These are phyloP conservation scores for Henckelia pumila DNA, from an alignment of 257 asterid genomes.

Conservation along the genomic window DNA sequence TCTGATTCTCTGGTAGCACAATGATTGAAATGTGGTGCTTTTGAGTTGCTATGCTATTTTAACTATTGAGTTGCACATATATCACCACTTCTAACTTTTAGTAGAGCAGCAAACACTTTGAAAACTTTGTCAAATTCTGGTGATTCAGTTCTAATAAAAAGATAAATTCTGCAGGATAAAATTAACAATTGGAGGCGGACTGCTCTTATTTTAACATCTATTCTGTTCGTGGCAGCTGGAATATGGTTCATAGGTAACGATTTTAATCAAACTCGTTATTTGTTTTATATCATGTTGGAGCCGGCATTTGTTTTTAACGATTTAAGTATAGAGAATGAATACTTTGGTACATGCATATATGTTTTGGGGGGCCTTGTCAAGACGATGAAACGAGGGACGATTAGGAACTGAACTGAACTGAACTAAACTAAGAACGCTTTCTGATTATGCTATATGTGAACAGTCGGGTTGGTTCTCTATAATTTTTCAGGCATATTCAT, in stretches of 20 bases:
- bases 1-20: too few relatives aligned
- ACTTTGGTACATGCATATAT: neutral
- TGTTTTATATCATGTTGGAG: neutral
- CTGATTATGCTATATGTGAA: neutral
- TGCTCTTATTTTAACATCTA: constrained; percentile 68
- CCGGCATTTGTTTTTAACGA: neutral
- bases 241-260: constrained; percentile 76
- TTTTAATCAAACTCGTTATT: neutral
- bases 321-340: neutral
- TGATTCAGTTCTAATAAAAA: neutral
- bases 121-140: neutral
- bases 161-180: constrained; percentile 56
- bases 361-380: neutral
- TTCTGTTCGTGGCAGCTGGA: constrained; percentile 68
- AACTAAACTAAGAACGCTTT: neutral
- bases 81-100: neutral
- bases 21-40: neutral
- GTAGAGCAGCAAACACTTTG: neutral
- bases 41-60: neutral
- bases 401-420: neutral
- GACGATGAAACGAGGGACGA: neutral
- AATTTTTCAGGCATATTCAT: constrained; percentile 62
- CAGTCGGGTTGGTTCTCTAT: neutral
- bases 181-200: constrained; percentile 84
- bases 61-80: neutral